Conservation (phyloP, 768 basidiomycete genomes). For the Hemileccinum rubropunctum region DNA sequence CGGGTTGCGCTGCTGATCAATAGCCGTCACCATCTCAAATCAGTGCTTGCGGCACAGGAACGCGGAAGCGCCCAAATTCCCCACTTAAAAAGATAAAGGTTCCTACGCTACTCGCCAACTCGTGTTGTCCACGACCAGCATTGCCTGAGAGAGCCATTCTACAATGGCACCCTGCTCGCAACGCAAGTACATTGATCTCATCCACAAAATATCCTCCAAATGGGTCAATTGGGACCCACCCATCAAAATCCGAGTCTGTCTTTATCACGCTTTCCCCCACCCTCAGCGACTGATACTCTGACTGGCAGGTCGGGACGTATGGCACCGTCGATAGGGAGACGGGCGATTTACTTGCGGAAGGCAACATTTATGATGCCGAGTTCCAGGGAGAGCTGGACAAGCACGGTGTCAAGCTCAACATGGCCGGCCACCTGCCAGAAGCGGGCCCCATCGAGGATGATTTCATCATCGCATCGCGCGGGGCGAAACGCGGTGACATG, state of each 20-base stretch:
- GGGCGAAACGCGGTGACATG: slow-evolving; percentile 13
- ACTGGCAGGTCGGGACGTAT: slow-evolving; percentile 34
- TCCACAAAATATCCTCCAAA: slow-evolving; percentile 30
- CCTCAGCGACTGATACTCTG: neutral
- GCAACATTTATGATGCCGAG: slow-evolving; percentile 34
- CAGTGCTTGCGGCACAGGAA: too few species aligned
- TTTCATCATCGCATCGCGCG: slow-evolving; percentile 24
- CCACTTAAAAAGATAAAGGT: slow-evolving; percentile 1
- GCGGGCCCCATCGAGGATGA: slow-evolving; percentile 19
- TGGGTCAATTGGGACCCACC: slow-evolving; percentile 40
- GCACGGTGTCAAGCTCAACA: slow-evolving; percentile 6
- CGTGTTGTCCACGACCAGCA: too few species aligned
- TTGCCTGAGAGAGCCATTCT: too few species aligned
- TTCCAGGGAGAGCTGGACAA: slow-evolving; percentile 20
- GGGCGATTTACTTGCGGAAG: slow-evolving; percentile 31
- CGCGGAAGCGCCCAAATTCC: too few species aligned
- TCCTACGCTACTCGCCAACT: neutral
- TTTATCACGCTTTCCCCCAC: neutral
- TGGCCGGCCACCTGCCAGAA: slow-evolving; percentile 18
- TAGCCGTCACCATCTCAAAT: too few species aligned
- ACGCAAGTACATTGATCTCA: slow-evolving; percentile 37
- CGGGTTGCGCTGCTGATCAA: too few species aligned
- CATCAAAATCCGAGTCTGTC: slow-evolving; percentile 24
- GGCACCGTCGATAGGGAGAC: slow-evolving; percentile 30
- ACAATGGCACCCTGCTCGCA: neutral